Evolutionary conservation across 768 basidiomycete species (phyloP), one percentile per base, ranked within the genome.

Genomic region (Imleria badia): DNA sequence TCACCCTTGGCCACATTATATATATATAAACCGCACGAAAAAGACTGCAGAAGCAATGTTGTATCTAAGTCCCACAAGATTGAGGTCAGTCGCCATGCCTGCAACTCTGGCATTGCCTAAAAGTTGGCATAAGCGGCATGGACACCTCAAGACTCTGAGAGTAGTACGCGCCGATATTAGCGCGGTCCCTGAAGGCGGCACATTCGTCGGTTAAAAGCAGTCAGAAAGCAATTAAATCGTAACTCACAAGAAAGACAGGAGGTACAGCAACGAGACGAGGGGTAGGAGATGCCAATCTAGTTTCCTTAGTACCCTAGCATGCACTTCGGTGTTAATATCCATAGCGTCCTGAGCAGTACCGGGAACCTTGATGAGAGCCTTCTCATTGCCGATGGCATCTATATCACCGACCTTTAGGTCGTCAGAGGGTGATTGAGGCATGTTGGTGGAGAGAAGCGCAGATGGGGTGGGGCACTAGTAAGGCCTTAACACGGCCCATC

Each of bases 71-170:
- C 75, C 74, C 3, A 58, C 43, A 26, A 75, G 68, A 11, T 73
- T 11, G 42, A 75, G 59, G 51, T 80, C 78, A 4, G 40, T 52
- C 13, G 65, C 62, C 78, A 80, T 76, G 9, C 79, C 79, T 7
- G 78, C 79, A 33, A 82, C 68, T 63, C 65, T 65, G 2, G 76
- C 76, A 38, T 78, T 77, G 46, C 67, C 76, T 77, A 23, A 42
- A n/a, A 36, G 17, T 14, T 48, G 14, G 46, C 15, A 10, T 67
- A n/a, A 62, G 55, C 13, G 13, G 10, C 9, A 42, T 30, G 47
- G 19, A 42, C 10, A 14, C 2, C 36, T 30, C 17, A 26, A 45
- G 38, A 29, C 0, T 30, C n/a, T n/a, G n/a, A 26, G 9, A 39
- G 36, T 23, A 11, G 10, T 12, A 63, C 70, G 68, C 60, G 49